Conservation (phyloP, 2,329 filamentous ascomycete species). For the Penicillium janthinellum region DNA sequence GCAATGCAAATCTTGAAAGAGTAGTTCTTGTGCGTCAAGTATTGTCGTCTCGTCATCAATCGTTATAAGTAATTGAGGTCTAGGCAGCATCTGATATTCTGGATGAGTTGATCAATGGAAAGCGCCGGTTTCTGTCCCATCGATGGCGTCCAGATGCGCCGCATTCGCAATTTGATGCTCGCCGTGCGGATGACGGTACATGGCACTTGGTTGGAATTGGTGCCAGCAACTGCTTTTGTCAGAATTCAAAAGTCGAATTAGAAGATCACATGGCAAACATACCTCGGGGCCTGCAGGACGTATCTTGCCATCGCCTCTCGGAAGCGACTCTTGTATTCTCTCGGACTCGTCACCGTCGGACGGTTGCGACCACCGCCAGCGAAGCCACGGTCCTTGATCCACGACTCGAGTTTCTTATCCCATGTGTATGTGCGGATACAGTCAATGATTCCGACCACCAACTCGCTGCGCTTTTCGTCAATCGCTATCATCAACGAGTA, state of each 20-base stretch:
- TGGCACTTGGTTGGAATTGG: constrained; percentile 43
- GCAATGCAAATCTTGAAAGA: neutral
- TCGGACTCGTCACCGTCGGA: constrained; percentile 94
- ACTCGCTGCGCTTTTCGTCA: constrained; percentile 83
- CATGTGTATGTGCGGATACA: constrained; percentile 98
- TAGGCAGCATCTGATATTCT: neutral
- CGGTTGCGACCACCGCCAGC: constrained; percentile 76
- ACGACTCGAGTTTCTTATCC: constrained; percentile 99
- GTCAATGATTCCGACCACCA: constrained; percentile 97
- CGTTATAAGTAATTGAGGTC: constrained; percentile 7
- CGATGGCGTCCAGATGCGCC: constrained; percentile 27
- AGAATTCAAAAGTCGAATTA: constrained; percentile 4
- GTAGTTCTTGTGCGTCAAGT: constrained; percentile 6
- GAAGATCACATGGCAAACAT: constrained; percentile 21
- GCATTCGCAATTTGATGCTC: constrained; percentile 28
- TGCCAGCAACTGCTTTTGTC: constrained; percentile 47
- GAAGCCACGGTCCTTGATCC: constrained; percentile 97
- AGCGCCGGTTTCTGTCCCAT: constrained; percentile 18
- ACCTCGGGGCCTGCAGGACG: constrained; percentile 56
- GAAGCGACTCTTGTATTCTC: constrained; percentile 96
- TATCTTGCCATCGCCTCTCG: constrained; percentile 94
- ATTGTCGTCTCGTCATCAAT: constrained; percentile 23
- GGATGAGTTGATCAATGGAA: constrained; percentile 5
- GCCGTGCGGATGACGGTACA: constrained; percentile 33
- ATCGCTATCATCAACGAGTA: constrained; percentile 98